Conservation (phyloP, 2,329 filamentous ascomycete genomes). For the Cladosporium sp. region DNA sequence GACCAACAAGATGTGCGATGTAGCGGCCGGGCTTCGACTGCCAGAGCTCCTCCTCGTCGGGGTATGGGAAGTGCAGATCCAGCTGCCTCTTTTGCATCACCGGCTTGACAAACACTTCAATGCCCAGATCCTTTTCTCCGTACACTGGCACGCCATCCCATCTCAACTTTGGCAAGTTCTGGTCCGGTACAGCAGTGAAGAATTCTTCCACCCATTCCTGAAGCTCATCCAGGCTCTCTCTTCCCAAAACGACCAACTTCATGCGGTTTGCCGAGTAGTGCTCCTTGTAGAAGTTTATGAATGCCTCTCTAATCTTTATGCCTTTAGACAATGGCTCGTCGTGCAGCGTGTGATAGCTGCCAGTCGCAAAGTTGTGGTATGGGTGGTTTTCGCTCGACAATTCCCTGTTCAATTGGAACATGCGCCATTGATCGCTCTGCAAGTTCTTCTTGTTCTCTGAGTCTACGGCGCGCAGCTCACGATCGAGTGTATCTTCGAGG, state of each 20-base stretch:
- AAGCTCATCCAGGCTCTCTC: constrained; percentile 77
- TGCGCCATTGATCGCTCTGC: constrained; percentile 83
- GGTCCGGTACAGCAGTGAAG: constrained; percentile 80
- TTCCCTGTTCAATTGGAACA: constrained; percentile 85
- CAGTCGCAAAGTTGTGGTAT: constrained; percentile 88
- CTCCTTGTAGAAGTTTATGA: constrained; percentile 86
- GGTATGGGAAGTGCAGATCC: constrained; percentile 79
- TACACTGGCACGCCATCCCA: constrained; percentile 67
- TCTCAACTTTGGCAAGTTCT: constrained; percentile 68
- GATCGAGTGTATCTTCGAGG: constrained; percentile 78
- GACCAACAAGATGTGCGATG: constrained; percentile 84
- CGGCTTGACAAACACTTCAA: constrained; percentile 83
- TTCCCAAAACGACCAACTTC: constrained; percentile 85
- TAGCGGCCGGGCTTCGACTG: constrained; percentile 83
- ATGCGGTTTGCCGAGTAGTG: constrained; percentile 93
- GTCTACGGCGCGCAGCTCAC: constrained; percentile 85
- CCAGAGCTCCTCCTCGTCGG: constrained; percentile 78
- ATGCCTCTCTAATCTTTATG: constrained; percentile 84
- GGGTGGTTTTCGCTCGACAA: constrained; percentile 86
- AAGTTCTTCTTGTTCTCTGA: constrained; percentile 98
- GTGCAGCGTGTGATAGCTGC: constrained; percentile 83
- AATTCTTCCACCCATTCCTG: constrained; percentile 83
- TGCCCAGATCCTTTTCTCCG: constrained; percentile 61
- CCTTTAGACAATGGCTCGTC: constrained; percentile 76
- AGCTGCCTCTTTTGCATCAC: constrained; percentile 84